Conservation (phyloP, 2,329 filamentous ascomycete genomes). For the Penicillium italicum region DNA sequence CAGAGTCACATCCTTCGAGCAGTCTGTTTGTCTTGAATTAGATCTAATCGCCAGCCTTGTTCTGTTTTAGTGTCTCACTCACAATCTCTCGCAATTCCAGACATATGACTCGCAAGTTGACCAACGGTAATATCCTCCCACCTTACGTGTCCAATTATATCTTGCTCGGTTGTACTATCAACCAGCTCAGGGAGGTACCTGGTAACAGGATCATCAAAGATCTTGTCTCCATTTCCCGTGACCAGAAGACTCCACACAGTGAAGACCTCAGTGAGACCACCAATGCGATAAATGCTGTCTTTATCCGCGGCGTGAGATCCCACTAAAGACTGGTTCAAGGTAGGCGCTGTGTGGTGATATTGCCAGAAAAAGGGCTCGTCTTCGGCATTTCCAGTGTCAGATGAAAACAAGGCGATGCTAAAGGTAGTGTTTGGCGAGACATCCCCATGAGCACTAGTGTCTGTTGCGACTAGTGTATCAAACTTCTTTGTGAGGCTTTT, state of each 20-base stretch:
- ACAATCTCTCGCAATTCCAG: slow-evolving; percentile 19
- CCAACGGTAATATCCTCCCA: slow-evolving; percentile 25
- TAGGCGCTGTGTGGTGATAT: not conserved
- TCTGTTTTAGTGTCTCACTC: slow-evolving; percentile 1
- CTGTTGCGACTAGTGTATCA: not conserved
- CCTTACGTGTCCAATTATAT: too few relatives aligned
- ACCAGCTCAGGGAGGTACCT: not conserved
- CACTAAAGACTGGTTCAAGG: not conserved
- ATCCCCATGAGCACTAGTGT: not conserved
- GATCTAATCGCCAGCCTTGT: not conserved
- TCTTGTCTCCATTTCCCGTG: not conserved
- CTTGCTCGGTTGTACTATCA: not conserved
- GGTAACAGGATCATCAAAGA: not conserved
- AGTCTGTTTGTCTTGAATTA: not conserved
- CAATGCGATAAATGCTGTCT: not conserved
- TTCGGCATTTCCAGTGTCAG: not conserved
- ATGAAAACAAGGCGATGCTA: not conserved
- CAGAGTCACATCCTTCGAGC: not conserved
- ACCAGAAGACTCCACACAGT: not conserved
- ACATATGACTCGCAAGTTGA: slow-evolving; percentile 25
- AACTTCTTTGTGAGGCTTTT: not conserved
- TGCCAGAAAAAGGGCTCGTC: not conserved
- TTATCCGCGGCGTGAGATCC: not conserved
- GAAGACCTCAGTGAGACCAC: not conserved
- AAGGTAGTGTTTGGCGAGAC: not conserved